Evolutionary conservation across 352 stramenopile genomes (phyloP).

Genomic region (Phytopythium litorale): DNA sequence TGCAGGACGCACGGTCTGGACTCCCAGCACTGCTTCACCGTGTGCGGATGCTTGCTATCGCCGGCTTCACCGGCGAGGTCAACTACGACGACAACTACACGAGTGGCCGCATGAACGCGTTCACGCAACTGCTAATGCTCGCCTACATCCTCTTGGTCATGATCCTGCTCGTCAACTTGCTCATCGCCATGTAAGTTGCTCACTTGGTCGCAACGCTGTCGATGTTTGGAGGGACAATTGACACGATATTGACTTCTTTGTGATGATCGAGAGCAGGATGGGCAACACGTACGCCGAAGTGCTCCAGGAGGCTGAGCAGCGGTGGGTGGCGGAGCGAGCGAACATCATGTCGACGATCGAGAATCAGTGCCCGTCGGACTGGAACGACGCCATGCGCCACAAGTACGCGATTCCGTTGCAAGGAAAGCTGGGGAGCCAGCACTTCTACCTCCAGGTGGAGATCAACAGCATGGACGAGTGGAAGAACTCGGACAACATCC

Average conservation of each 20-base stretch:
- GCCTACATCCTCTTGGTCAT: constrained; percentile 61
- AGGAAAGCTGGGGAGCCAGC: constrained; percentile 27
- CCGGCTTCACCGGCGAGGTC: constrained; percentile 53
- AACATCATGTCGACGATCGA: constrained; percentile 68
- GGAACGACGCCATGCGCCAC: constrained; percentile 30
- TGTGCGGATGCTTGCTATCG: constrained; percentile 47
- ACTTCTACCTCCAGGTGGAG: constrained; percentile 47
- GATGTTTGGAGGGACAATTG: background rate
- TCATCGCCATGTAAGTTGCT: constrained; percentile 51
- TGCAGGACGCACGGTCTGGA: constrained; percentile 39
- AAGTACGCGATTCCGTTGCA: constrained; percentile 39
- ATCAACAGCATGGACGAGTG: constrained; percentile 42
- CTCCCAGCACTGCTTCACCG: constrained; percentile 25
- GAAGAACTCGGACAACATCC: constrained; percentile 19
- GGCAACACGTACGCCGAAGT: constrained; percentile 63
- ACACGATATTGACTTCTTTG: background rate
- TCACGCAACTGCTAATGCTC: constrained; percentile 52
- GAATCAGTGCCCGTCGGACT: constrained; percentile 32
- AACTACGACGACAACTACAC: constrained; percentile 61
- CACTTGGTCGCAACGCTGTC: too few species aligned
- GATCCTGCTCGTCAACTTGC: constrained; percentile 61
- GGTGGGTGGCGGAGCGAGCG: constrained; percentile 56
- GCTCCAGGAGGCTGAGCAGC: constrained; percentile 51
- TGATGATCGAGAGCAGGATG: constrained; percentile 32
- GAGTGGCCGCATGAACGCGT: constrained; percentile 33